Conservation (phyloP, 805 yeast genomes). For the Jamesozyma lodderae region DNA sequence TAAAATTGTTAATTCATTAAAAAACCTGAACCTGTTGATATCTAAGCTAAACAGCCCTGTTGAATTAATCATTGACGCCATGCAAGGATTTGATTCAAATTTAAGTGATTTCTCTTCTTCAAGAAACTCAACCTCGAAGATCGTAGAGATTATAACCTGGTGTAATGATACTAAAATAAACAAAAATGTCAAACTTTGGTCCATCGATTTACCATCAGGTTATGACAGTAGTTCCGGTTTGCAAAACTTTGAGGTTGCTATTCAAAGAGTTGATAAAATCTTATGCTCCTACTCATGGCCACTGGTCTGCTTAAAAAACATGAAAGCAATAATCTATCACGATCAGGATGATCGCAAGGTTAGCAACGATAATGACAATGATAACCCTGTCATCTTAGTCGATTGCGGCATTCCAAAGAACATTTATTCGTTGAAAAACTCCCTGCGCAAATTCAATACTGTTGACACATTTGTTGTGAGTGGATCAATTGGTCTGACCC, state of each 20-base stretch:
- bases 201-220: conserved; percentile 78
- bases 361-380: not conserved
- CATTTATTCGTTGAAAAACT: conserved; percentile 35
- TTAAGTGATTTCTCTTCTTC: conserved; percentile 12
- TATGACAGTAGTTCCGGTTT: conserved; percentile 73
- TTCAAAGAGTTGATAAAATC: conserved; percentile 44
- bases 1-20: conserved; percentile 39
- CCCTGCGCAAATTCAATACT: conserved; percentile 40
- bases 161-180: conserved; percentile 35
- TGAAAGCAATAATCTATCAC: conserved; percentile 4
- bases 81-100: conserved; percentile 76
- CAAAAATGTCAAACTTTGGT: conserved; percentile 27
- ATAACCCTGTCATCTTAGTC: conserved; percentile 44
- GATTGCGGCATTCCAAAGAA: conserved; percentile 65
- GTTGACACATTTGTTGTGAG: conserved; percentile 18
- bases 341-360: conserved; percentile 6
- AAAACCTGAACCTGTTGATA: conserved; percentile 32
- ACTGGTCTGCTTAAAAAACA: conserved; percentile 27
- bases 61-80: conserved; percentile 71
- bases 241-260: conserved; percentile 26
- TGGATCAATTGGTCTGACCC: conserved; percentile 5
- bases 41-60: conserved; percentile 58
- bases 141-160: conserved; percentile 51
- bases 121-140: conserved; percentile 9
- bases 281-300: conserved; percentile 64